Percentiles rank a stretch among this genome's conserved stretches.
These are phyloP conservation scores for Naganishia randhawae DNA, from an alignment of 768 basidiomycete species.

Conservation along the genomic window DNA sequence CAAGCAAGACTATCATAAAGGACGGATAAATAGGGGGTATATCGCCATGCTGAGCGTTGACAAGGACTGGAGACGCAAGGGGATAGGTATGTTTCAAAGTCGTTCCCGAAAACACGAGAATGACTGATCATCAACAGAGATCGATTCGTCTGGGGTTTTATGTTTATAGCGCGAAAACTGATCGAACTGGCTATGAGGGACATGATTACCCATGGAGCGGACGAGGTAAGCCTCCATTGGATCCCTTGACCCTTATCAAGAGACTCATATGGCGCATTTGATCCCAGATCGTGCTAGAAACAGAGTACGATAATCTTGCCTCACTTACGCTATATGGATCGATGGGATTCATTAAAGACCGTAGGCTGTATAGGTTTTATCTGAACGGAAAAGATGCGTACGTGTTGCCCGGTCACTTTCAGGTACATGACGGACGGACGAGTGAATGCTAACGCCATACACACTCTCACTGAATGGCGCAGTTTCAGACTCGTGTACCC, in stretches of 20 bases:
- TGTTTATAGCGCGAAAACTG: slow-evolving; percentile 69
- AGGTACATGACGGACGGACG: no score
- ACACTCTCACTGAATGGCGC: background rate
- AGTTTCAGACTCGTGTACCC: slow-evolving; percentile 17
- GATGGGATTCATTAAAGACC: slow-evolving; percentile 92
- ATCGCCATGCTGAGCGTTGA: slow-evolving; percentile 96
- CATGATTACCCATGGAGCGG: slow-evolving; percentile 77
- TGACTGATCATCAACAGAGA: slow-evolving; percentile 37
- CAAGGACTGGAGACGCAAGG: slow-evolving; percentile 77
- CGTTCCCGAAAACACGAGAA: slow-evolving; percentile 43
- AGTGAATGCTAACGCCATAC: background rate
- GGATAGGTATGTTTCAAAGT: slow-evolving; percentile 67
- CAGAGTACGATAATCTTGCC: slow-evolving; percentile 85
- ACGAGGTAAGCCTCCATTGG: slow-evolving; percentile 64
- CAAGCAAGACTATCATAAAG: slow-evolving; percentile 86
- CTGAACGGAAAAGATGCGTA: slow-evolving; percentile 94
- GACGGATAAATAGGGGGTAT: slow-evolving; percentile 75
- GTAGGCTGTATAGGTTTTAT: slow-evolving; percentile 89
- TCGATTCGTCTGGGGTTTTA: slow-evolving; percentile 13
- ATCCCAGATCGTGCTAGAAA: slow-evolving; percentile 81
- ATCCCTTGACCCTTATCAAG: background rate
- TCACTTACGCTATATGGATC: slow-evolving; percentile 85
- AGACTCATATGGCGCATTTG: no score
- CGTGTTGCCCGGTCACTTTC: no score
- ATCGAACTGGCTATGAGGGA: slow-evolving; percentile 75